phyloP scores from a whole-genome alignment of 2,329 filamentous ascomycete genomes.

The Trichoderma hamatum region DNA sequence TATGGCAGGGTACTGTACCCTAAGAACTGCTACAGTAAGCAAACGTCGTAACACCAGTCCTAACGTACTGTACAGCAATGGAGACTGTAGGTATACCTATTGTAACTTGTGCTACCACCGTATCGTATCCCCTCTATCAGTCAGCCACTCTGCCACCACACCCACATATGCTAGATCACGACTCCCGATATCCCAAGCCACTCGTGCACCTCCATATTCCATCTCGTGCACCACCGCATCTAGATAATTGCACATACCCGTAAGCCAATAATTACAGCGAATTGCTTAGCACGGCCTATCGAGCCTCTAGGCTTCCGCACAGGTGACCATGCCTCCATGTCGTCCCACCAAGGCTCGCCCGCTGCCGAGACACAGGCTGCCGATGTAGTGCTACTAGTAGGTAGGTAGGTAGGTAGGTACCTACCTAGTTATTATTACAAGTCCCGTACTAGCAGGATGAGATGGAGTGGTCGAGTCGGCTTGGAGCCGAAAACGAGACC shows the following conservation, averaged over 20 bases:
- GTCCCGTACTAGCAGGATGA: neutral
- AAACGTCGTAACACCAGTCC: neutral
- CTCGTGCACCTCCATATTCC: constrained; percentile 1
- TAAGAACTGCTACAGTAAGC: neutral
- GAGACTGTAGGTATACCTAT: too few relatives aligned
- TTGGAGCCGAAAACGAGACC: neutral
- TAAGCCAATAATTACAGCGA: neutral
- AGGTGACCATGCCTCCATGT: constrained; percentile 21
- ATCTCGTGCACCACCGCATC: neutral
- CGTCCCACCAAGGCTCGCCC: constrained; percentile 12
- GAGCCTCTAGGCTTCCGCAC: constrained; percentile 1
- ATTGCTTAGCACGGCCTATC: neutral
- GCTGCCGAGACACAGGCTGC: constrained; percentile 12
- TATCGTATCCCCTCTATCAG: neutral
- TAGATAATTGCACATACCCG: neutral
- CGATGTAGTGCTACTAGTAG: neutral
- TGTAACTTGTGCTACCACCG: neutral
- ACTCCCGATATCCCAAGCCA: neutral
- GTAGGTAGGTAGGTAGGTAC: too few relatives aligned
- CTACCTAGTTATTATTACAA: neutral
- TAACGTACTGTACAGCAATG: neutral
- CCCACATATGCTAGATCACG: neutral
- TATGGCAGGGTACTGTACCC: neutral
- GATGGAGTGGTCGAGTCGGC: neutral
- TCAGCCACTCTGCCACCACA: neutral